Conservation (phyloP, 2,329 filamentous ascomycete species). For the Colletotrichum sp. region DNA sequence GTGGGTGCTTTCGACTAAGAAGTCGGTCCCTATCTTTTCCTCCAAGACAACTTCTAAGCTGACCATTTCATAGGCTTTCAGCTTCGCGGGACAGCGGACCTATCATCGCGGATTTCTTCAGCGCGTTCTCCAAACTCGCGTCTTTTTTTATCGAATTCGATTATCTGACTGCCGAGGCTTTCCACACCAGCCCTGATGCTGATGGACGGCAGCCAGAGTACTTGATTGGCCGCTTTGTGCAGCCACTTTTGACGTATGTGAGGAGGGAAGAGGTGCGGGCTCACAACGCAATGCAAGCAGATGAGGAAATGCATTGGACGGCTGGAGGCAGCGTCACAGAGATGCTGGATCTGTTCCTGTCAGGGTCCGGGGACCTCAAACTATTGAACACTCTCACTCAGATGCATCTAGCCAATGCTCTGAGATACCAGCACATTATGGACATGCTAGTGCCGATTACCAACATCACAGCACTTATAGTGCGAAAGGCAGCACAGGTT, state of each 20-base stretch:
- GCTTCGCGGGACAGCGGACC: slow-evolving; percentile 24
- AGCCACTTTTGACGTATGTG: slow-evolving; percentile 41
- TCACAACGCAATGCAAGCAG: neutral
- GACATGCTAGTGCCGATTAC: slow-evolving; percentile 46
- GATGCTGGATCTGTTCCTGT: slow-evolving; percentile 49
- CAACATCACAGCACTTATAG: slow-evolving; percentile 36
- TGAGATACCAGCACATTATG: slow-evolving; percentile 50
- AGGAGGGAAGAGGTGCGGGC: slow-evolving; percentile 26
- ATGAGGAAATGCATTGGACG: slow-evolving; percentile 32
- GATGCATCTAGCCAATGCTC: slow-evolving; percentile 43
- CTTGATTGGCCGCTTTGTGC: slow-evolving; percentile 50
- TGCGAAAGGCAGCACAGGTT: slow-evolving; percentile 32
- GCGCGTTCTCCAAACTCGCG: slow-evolving; percentile 52
- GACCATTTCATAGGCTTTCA: neutral
- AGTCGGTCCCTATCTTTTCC: neutral
- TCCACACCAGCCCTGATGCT: slow-evolving; percentile 23
- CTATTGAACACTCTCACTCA: slow-evolving; percentile 48
- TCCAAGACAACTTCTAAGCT: neutral
- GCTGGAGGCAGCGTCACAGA: slow-evolving; percentile 27
- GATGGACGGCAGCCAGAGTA: slow-evolving; percentile 41
- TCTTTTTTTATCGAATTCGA: slow-evolving; percentile 60
- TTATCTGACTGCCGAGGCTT: slow-evolving; percentile 28
- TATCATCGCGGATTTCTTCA: slow-evolving; percentile 40
- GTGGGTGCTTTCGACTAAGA: slow-evolving; percentile 35
- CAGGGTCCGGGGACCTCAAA: slow-evolving; percentile 45